phyloP scores from a whole-genome alignment of 306 rosid species.

The Vachellia pachyceras region DNA sequence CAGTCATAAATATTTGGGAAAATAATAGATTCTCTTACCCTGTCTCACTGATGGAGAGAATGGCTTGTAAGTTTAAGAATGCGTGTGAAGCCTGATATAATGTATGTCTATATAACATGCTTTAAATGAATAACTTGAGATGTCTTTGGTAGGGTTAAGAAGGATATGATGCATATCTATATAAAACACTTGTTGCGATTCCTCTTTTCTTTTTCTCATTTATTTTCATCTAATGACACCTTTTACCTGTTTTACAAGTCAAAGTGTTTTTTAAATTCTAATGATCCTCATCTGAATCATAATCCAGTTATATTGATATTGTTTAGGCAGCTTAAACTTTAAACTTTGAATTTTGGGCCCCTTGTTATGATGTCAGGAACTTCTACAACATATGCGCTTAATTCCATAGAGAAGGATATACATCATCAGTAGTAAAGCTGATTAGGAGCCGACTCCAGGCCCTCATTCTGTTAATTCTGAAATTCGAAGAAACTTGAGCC shows the following conservation, averaged over 20 bases:
- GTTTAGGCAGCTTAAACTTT: constrained; percentile 5
- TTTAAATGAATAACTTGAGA: not conserved
- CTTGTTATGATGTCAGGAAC: not conserved
- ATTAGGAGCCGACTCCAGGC: not conserved
- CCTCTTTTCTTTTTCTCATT: not conserved
- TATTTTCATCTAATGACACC: not conserved
- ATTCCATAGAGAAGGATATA: not conserved
- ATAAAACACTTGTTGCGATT: not conserved
- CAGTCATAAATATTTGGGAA: not conserved
- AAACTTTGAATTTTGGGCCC: constrained; percentile 10
- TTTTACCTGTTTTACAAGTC: not conserved
- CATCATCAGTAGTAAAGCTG: not conserved
- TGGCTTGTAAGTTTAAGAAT: not conserved
- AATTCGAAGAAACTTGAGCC: not conserved
- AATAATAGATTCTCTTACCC: not conserved
- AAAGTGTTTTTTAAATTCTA: not conserved
- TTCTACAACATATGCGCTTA: not conserved
- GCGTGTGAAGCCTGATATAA: not conserved
- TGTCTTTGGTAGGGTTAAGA: not conserved
- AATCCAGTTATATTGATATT: constrained; percentile 14
- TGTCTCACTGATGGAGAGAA: constrained; percentile 5
- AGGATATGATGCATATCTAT: not conserved
- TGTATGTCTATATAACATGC: not conserved
- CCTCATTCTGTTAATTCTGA: not conserved
- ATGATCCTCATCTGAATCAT: constrained; percentile 1